Evolutionary conservation across 2,329 filamentous ascomycete species (phyloP), one percentile per base, ranked within the genome.

Genomic region (Fragosphaeria purpurea): DNA sequence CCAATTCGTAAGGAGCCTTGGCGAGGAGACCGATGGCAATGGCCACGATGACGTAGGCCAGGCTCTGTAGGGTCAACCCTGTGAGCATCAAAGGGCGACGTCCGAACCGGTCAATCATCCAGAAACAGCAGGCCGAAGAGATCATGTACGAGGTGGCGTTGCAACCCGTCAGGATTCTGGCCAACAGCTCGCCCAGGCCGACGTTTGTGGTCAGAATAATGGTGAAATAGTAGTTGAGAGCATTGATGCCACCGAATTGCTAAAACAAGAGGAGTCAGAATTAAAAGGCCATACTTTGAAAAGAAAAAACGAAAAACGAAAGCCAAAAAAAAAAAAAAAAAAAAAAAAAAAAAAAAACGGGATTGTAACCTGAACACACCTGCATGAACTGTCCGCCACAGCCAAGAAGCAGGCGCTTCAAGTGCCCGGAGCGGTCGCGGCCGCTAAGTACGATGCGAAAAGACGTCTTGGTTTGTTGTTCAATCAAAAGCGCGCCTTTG

Each of bases 101-200:
- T 7, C 44, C 44, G 12, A 33, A 46, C 13, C 35, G 44, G 44
- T 46, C 44, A 30, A 46, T 46, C 5, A 46, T 34, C 44, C 44
- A 46, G 37, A 46, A 46, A 31, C 46, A 48, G 46, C 46, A 48
- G 32, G 39, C 46, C 2, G 46, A 48, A 7, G 46, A 48, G 40
- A 48, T 48, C 46, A 48, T 48, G n/a, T 48, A 48, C 6, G 46
- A 48, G 7, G 46, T 48, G 9, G 46, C 46, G 34, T 48, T 48
- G 31, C 39, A 42, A 12, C 46, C 46, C 7, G 46, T 48, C 22
- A 35, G 38, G 4, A 33, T 50, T 41, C 30, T 58, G 6, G 49
- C 49, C 4, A 33, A 42, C 9, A 47, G 10, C 30, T 11, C 34
- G 22, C 46, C 41, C 5, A 46, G 46, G 39, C 46, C 46, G 39